A percentile compares a stretch with the other conserved stretches of the same genome.
phyloP scores from a whole-genome alignment of 352 stramenopile genomes.

The Phytophthora pistaciae region DNA sequence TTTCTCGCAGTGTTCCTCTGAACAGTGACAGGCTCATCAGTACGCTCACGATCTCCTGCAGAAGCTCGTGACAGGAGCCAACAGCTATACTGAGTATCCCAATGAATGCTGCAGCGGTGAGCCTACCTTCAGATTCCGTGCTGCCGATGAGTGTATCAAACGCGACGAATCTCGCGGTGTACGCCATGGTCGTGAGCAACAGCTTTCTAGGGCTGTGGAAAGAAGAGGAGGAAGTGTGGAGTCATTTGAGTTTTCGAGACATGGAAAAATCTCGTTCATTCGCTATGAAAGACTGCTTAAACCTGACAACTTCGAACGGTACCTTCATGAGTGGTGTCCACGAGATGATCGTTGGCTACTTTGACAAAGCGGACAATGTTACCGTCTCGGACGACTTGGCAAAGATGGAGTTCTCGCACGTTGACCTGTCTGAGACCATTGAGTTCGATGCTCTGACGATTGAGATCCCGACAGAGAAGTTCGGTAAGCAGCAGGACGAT shows the following conservation, averaged over 20 bases:
- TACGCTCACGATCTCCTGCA: too few species aligned
- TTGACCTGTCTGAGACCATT: slow-evolving; percentile 3
- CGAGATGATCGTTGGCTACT: background rate
- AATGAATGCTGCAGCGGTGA: background rate
- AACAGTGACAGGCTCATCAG: too few species aligned
- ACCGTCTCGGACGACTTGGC: background rate
- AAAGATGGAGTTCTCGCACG: slow-evolving; percentile 15
- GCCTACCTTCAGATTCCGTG: background rate
- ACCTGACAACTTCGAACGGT: background rate
- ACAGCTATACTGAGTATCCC: background rate
- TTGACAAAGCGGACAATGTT: background rate
- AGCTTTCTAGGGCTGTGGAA: slow-evolving; percentile 3
- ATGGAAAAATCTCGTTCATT: background rate
- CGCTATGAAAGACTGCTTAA: background rate
- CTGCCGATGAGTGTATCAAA: background rate
- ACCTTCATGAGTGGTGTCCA: background rate
- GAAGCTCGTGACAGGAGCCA: too few species aligned
- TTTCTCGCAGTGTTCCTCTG: too few species aligned
- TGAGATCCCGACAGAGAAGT: slow-evolving; percentile 11
- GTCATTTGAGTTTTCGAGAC: too few species aligned
- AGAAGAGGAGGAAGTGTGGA: too few species aligned
- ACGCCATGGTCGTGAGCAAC: background rate
- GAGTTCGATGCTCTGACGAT: slow-evolving; percentile 14
- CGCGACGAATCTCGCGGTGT: slow-evolving; percentile 1
- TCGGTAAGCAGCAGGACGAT: slow-evolving; percentile 4